These are phyloP conservation scores for Acer negundo DNA, from an alignment of 345 rosid species.

Conservation along the genomic window DNA sequence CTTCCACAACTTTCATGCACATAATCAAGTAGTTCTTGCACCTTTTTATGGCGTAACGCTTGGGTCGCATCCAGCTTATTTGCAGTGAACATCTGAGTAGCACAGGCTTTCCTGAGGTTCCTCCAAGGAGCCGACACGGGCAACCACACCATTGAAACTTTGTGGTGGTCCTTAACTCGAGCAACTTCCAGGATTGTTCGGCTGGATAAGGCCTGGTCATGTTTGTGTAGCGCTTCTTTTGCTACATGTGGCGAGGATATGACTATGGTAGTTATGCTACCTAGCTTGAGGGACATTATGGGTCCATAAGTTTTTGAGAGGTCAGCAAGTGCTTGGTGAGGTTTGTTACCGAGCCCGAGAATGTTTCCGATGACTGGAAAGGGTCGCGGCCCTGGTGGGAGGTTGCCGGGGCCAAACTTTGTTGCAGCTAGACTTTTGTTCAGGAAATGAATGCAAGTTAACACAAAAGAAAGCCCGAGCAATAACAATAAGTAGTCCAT, in stretches of 20 bases:
- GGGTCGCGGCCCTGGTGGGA: background rate
- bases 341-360: conserved; percentile 33
- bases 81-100: conserved; percentile 22
- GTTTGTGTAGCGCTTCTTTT: conserved; percentile 8
- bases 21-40: no score
- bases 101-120: conserved; percentile 30
- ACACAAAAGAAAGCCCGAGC: no score
- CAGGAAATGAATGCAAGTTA: no score
- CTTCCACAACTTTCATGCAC: no score
- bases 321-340: conserved; percentile 35
- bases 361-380: conserved; percentile 49
- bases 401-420: no score
- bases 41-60: no score
- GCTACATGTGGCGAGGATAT: no score
- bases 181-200: conserved; percentile 24
- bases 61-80: conserved; percentile 14
- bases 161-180: conserved; percentile 21
- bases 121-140: conserved; percentile 37
- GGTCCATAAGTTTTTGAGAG: conserved; percentile 47
- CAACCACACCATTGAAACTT: conserved; percentile 18
- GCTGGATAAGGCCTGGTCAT: conserved; percentile 34
- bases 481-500: no score
- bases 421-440: no score
- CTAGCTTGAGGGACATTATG: conserved; percentile 25
- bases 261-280: no score